phyloP scores from a whole-genome alignment of 176 grass and related monocot genomes.

The Carex myosuroides region DNA sequence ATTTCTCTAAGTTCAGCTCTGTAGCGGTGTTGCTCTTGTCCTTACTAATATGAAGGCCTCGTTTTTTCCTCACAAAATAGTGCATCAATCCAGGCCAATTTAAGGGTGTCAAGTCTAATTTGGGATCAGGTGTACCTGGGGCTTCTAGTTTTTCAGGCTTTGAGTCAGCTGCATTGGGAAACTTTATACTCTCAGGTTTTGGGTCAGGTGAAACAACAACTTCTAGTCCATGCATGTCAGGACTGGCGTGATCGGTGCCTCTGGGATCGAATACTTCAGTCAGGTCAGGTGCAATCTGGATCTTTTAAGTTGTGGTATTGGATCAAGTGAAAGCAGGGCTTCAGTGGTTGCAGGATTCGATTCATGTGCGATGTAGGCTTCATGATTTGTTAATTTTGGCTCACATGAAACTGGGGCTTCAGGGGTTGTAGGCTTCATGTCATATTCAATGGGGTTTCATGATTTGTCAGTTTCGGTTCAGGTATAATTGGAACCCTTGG shows the following conservation, averaged over 20 bases:
- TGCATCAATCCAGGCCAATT: not conserved
- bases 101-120: not conserved
- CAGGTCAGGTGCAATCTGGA: not conserved
- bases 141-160: not conserved
- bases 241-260: not conserved
- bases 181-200: not conserved
- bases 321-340: not conserved
- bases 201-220: not conserved
- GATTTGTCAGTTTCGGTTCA: not conserved
- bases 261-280: not conserved
- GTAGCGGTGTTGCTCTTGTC: not conserved
- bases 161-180: not conserved
- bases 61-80: not conserved
- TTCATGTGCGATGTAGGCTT: not conserved
- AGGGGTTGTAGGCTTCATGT: not conserved
- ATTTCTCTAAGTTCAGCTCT: not conserved
- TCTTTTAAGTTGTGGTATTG: not conserved
- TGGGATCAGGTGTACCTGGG: not conserved
- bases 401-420: not conserved
- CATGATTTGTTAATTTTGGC: not conserved
- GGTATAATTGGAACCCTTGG: not conserved
- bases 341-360: not conserved
- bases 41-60: not conserved
- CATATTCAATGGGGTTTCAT: not conserved
- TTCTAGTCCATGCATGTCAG: not conserved